Evolutionary conservation across 179 eudicot genomes (phyloP), one percentile per base, ranked within the genome.

Genomic region (Beta lomatogona): DNA sequence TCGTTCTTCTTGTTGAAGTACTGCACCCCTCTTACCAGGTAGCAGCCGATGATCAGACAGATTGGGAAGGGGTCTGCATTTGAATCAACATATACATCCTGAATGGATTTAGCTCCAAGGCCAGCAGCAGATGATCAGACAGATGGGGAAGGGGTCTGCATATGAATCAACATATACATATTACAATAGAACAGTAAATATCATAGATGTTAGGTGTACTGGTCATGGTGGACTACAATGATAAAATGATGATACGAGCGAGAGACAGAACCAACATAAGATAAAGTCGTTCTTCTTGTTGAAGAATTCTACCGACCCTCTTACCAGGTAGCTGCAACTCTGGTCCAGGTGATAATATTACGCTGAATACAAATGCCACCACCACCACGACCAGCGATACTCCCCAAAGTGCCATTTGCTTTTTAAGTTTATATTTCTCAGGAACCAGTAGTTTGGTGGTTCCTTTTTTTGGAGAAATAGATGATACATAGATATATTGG

Each of bases 11-110:
- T n/a, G n/a, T n/a, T n/a, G n/a, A n/a, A n/a, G n/a, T n/a, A n/a
- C n/a, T n/a, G n/a, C n/a, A n/a, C n/a, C n/a, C n/a, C n/a, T 46
- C 19, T 81, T 75, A 81, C 83, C 78, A 64, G 79, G 78, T 73
- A 80, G 57, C 73, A 52, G 72, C 36, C 64, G 7, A 61, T 11
- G 36, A 80, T 77, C 31, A 73, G 78, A 21, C 73, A 64, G 25
- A 73, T 5, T 9, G 77, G 70, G 44, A 64, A 53, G 19, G 77
- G 71, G 25, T 80, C 78, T 80, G 83, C 83, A 65, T 25, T 50
- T 36, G 52, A 58, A 73, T 14, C 9, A 52, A 19, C 25, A 71
- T 41, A 52, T 2, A 73, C 1, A 31, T 7, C 71, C 18, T 31
- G 63, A 28, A 46, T 59, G 60, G 5, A 25, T n/a, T 59, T 72